Percentiles rank a stretch among this genome's conserved stretches.
phyloP scores from a whole-genome alignment of 2,329 filamentous ascomycete species.

The Hymenoscyphus infarciens region DNA sequence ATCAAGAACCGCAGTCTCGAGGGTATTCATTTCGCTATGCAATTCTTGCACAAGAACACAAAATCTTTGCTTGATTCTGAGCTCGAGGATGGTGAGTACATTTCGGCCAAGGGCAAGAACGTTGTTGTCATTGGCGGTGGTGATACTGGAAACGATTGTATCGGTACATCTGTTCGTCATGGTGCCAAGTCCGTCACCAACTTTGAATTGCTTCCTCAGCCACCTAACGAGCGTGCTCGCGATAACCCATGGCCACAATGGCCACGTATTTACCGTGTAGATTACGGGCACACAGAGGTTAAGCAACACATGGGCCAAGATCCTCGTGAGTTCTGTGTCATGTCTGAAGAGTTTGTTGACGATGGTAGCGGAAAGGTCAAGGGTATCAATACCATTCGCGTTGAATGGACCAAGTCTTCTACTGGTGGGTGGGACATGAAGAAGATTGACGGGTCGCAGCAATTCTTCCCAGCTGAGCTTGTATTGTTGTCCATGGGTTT shows the following conservation, averaged over 20 bases:
- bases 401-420: constrained; percentile 91
- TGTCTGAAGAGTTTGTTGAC: constrained; percentile 95
- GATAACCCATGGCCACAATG: constrained; percentile 99
- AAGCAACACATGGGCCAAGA: constrained; percentile 95
- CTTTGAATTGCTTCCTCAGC: constrained; percentile 93
- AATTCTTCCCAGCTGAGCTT: constrained; percentile 95
- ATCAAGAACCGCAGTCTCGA: constrained; percentile 85
- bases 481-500: constrained; percentile 97
- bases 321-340: constrained; percentile 95
- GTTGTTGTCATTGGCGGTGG: constrained; percentile 96
- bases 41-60: constrained; percentile 96
- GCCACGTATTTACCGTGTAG: constrained; percentile 97
- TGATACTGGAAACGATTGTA: constrained; percentile 97
- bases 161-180: constrained; percentile 92
- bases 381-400: constrained; percentile 92
- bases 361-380: constrained; percentile 84
- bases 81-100: constrained; percentile 78
- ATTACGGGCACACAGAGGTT: constrained; percentile 95
- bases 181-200: constrained; percentile 95
- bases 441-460: constrained; percentile 86
- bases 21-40: constrained; percentile 94
- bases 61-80: constrained; percentile 94
- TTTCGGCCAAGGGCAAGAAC: constrained; percentile 92
- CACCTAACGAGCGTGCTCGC: constrained; percentile 80
- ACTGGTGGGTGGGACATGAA: constrained; percentile 98